phyloP scores from a whole-genome alignment of 1,139 yeast genomes.

The Pichia sp. region DNA sequence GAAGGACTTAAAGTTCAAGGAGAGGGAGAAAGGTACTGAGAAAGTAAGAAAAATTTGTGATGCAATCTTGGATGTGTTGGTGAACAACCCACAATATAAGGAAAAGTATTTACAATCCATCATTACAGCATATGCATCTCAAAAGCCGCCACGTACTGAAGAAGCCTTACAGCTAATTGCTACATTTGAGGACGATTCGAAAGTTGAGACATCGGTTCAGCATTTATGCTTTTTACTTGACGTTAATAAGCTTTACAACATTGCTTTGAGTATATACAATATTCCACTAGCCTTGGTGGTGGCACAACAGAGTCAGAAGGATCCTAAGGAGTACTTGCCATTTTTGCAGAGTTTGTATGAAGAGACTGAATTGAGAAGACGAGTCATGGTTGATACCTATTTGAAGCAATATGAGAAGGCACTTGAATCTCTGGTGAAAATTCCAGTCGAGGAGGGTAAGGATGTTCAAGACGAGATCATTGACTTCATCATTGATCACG shows the following conservation, averaged over 20 bases:
- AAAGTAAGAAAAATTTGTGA: slow-evolving; percentile 78
- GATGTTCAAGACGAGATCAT: slow-evolving; percentile 53
- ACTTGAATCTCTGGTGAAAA: slow-evolving; percentile 52
- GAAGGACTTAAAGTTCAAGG: slow-evolving; percentile 17
- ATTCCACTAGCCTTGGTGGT: slow-evolving; percentile 71
- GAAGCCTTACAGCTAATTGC: slow-evolving; percentile 66
- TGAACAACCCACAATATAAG: slow-evolving; percentile 46
- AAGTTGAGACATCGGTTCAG: slow-evolving; percentile 58
- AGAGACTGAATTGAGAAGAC: slow-evolving; percentile 57
- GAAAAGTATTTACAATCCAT: slow-evolving; percentile 65
- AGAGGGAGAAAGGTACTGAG: slow-evolving; percentile 30
- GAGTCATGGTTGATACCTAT: slow-evolving; percentile 74
- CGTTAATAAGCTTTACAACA: slow-evolving; percentile 71
- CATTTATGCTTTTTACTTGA: slow-evolving; percentile 91
- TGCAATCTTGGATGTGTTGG: slow-evolving; percentile 48
- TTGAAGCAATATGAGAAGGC: slow-evolving; percentile 67
- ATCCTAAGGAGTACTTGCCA: slow-evolving; percentile 94
- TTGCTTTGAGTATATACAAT: slow-evolving; percentile 78
- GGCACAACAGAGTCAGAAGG: slow-evolving; percentile 96
- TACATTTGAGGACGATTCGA: slow-evolving; percentile 37
- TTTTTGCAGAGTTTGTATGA: slow-evolving; percentile 75
- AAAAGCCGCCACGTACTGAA: slow-evolving; percentile 75
- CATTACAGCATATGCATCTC: slow-evolving; percentile 89
- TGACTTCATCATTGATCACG: slow-evolving; percentile 65
- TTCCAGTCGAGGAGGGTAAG: slow-evolving; percentile 25